Evolutionary conservation across 805 yeast species (phyloP).

Genomic region (Myxozyma lipomycoides): DNA sequence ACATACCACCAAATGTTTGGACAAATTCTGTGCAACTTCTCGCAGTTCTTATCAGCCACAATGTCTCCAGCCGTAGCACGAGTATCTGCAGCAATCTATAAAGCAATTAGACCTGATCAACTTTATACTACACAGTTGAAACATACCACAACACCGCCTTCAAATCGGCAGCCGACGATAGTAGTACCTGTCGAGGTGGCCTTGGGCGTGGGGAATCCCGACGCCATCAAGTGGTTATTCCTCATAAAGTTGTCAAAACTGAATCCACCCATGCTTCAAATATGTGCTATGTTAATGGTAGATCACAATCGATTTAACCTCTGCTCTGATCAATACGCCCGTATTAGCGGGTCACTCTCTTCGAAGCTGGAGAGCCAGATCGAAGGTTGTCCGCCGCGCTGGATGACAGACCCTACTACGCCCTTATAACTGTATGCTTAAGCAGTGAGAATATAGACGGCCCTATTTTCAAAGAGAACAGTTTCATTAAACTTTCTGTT

Average conservation of each 20-base stretch:
- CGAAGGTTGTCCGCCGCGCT: no score
- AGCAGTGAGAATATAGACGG: no score
- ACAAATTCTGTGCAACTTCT: constrained; percentile 79
- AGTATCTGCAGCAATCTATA: constrained; percentile 88
- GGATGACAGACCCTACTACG: no score
- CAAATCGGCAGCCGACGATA: constrained; percentile 90
- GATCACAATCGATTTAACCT: no score
- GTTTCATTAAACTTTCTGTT: no score
- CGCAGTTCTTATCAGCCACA: constrained; percentile 98
- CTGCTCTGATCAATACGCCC: no score
- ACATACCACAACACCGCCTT: constrained; percentile 77
- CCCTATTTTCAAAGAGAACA: no score
- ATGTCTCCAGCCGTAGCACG: constrained; percentile 95
- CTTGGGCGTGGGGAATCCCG: constrained; percentile 73
- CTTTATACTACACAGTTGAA: not conserved
- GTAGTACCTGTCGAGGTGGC: constrained; percentile 99
- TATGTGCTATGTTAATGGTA: no score
- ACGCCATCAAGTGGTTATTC: constrained; percentile 65
- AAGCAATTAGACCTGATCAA: not conserved
- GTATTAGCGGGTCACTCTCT: no score
- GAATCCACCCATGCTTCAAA: constrained; percentile 54
- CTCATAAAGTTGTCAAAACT: constrained; percentile 92
- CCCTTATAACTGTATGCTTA: no score
- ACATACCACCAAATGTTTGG: constrained; percentile 68
- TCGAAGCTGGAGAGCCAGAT: no score